Evolutionary conservation across 2,329 filamentous ascomycete species (phyloP).

Genomic region (Fusarium coffeatum): DNA sequence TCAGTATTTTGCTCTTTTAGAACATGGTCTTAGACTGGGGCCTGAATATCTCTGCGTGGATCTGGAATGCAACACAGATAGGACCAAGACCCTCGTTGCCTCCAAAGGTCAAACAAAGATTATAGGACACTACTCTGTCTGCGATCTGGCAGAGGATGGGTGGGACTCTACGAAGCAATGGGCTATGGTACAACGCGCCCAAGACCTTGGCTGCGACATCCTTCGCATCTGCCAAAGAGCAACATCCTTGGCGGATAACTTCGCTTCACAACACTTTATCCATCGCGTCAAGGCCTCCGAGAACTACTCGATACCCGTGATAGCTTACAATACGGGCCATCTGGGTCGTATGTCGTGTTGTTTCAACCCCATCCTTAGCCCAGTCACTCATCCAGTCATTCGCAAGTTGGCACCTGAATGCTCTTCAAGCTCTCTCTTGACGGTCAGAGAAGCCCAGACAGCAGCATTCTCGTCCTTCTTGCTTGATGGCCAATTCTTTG

Average conservation of each 20-base stretch:
- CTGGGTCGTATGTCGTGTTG: conserved; percentile 5
- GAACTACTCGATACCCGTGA: not conserved
- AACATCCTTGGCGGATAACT: conserved; percentile 2
- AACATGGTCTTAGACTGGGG: not conserved
- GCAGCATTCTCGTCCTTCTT: not conserved
- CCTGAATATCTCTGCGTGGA: conserved; percentile 5
- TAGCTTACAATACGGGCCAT: conserved; percentile 9
- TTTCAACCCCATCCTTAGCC: conserved; percentile 1
- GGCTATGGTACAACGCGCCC: not conserved
- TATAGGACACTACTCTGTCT: not conserved
- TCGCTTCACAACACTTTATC: not conserved
- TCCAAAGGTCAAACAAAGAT: not conserved
- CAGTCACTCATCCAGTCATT: not conserved
- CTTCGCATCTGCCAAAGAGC: conserved; percentile 1
- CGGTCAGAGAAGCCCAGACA: not conserved
- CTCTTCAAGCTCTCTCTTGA: not conserved
- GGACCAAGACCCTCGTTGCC: not conserved
- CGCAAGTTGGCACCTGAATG: not conserved
- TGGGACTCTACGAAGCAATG: conserved; percentile 6
- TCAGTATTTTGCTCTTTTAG: not conserved
- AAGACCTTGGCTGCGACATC: not conserved
- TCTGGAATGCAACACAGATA: not conserved
- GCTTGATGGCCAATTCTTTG: not conserved
- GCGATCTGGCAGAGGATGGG: not conserved
- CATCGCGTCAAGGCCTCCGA: not conserved